Evolutionary conservation across 2,329 filamentous ascomycete species (phyloP), one percentile per base, ranked within the genome.

Genomic region (Ceratocystiopsis minuta): DNA sequence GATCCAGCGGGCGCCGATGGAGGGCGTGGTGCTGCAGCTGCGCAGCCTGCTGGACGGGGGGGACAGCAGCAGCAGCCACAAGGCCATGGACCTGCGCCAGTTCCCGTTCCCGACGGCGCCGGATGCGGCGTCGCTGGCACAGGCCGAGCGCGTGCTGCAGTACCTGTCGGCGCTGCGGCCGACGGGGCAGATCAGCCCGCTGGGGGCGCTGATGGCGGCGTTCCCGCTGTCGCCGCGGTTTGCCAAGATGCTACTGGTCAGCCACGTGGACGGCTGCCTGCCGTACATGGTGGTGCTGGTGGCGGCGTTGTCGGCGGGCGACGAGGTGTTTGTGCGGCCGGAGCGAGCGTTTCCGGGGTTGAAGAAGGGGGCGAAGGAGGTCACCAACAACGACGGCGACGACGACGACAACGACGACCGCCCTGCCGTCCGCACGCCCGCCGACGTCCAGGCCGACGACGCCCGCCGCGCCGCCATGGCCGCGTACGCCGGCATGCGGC

Each of bases 101-200:
- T 98, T 98, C 56, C 90, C 92, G 0, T 98, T 96, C 56, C 90
- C 90, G 4, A 96, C 88, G 14, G 78, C 86, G 0, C 90, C 90
- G 2, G 79, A 86, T 51, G 70, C 77, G 14, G 67, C 76, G 41
- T 83, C 77, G 48, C 66, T 98, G 16, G 72, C 74, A 39, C 84
- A 80, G 54, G 86, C 90, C 0, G 90, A 98, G 61, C 85, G 80
- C 53, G 67, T 95, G 9, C 67, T 98, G 10, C 78, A 73, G 38
- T 92, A 94, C 55, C 70, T 98, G 4, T 84, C 84, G 0, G 90
- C 88, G 1, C 66, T 96, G 31, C 75, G 76, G 12, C 51, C 70
- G 18, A 16, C 34, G 34, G 0, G 67, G 70, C 11, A 84, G 85
- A 78, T 95, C 16, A 94, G 88, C 0, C 70, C 75, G 34, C 67